Conservation (phyloP, 2,329 filamentous ascomycete genomes). For the Aschersonia sp. region DNA sequence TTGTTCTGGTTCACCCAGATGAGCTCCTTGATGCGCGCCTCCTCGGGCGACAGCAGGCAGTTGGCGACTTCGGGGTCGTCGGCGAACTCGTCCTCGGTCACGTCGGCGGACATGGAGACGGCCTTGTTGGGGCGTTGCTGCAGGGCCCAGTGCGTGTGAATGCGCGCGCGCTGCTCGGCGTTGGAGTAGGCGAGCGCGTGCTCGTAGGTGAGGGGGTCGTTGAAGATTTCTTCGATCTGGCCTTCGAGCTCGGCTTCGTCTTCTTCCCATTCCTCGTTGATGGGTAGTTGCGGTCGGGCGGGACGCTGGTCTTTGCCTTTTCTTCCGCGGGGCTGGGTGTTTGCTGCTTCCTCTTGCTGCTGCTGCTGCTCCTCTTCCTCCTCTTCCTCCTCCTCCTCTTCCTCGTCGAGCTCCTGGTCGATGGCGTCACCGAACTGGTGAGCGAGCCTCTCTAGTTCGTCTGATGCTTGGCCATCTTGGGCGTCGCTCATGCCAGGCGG, state of each 20-base stretch:
- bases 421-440: constrained; percentile 28
- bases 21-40: constrained; percentile 71
- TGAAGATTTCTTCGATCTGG: constrained; percentile 58
- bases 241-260: constrained; percentile 52
- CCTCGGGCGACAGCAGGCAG: constrained; percentile 59
- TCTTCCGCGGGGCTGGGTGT: background rate
- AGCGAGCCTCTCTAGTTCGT: constrained; percentile 25
- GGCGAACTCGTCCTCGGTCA: constrained; percentile 71
- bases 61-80: constrained; percentile 78
- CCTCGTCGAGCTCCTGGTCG: constrained; percentile 14
- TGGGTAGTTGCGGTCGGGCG: constrained; percentile 31
- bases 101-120: constrained; percentile 46
- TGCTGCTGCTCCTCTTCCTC: constrained; percentile 3
- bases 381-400: constrained; percentile 3
- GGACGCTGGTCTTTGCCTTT: constrained; percentile 10
- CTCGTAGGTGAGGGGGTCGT: constrained; percentile 40
- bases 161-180: constrained; percentile 38
- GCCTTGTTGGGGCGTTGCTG: constrained; percentile 30
- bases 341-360: background rate
- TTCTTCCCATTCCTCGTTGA: constrained; percentile 47
- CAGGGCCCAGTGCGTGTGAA: constrained; percentile 37
- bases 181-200: constrained; percentile 44
- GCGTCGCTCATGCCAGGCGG: constrained; percentile 1
- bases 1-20: constrained; percentile 95
- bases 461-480: constrained; percentile 11